Evolutionary conservation across 73 alveolate genomes (phyloP), one percentile per base, ranked within the genome.

Genomic region (Stentor roeselii): DNA sequence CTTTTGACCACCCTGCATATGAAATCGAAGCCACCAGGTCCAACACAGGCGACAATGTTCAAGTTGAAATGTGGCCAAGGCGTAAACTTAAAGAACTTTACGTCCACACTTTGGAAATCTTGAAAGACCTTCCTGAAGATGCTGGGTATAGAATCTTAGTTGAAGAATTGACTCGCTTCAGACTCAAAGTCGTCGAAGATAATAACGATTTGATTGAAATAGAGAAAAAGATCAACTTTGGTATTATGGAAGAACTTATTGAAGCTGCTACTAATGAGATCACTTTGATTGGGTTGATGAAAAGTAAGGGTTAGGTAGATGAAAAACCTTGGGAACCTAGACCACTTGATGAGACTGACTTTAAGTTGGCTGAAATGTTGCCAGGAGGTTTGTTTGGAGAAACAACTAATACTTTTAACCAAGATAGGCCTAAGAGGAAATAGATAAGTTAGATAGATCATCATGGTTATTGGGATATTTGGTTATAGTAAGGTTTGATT

Each of bases 241-340:
- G 84, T 21, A 14, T 36, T 15, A 14, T 2, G 27, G 84, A 76
- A 2, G 85, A 35, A 14, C 59, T 76, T 6, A 76, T 76, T 37
- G 36, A 37, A 38, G 78, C 84, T n/a, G 78, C 42, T 37, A 35
- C 14, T 6, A 2, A 0, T 21, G 84, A 76, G 39, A 1, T 76
- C 35, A 76, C 36, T 14, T 76, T 76, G 39, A 21, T 76, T 21
- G 84, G 39, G 39, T 36, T 21, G 21, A 27, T 15, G 36, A 67
- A 67, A 67, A 0, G 80, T 67, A 67, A 67, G 41, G 14, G 14
- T 27, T 67, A 67, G 34, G 2, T 76, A 39, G 60, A 76, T 15
- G 84, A 76, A 76, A 76, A 76, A 2, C 84, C 84, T 21, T 76
- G 84, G 84, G 84, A 76, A 35, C 75, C 84, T 15, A n/a, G 39